Evolutionary conservation across 139 green algal species (phyloP), one percentile per base, ranked within the genome.

Genomic region (Eudorina sp.): DNA sequence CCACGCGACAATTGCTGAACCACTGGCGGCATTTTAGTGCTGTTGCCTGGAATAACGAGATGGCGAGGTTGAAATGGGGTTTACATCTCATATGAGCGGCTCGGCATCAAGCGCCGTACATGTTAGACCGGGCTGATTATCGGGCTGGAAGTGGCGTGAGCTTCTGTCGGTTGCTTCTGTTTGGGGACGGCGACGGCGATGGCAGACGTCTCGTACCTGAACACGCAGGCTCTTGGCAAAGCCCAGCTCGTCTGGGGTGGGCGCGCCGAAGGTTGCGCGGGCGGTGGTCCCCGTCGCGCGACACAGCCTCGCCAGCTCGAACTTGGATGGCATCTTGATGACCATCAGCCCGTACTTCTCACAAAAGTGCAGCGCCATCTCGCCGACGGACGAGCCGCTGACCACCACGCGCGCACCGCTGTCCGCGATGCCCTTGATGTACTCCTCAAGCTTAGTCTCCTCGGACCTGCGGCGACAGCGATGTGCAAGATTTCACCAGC

Each of bases 301-400:
- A 94, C 97, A 98, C 77, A 99, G 93, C 25, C 98, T 90, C 40
- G 97, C 93, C 84, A 99, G 94, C 90, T 99, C 98, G 82, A 99
- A 99, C 94, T 99, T 99, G 91, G 95, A 98, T 34, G 95, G 95
- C 51, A 99, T 95, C 77, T 97, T 95, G 16, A 98, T 76, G 18
- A 91, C 94, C 90, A 95, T 93, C 31, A 94, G 88, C 45, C 76
- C 92, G 91, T 98, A 98, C 88, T 98, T 97, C 85, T 99, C 97
- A 13, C 99, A 91, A 88, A 99, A 99, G 95, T 99, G 98, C 92
- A 99, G 92, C 27, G 98, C 98, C 96, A 99, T 98, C 89, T 99
- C 98, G 19, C 97, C 97, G 90, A 99, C 95, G 36, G 86, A 89
- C 34, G 90, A 86, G 55, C 97, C 97, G 62, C 93, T 95, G 43